A percentile compares a stretch with the other conserved stretches of the same genome.
Evolutionary conservation across 2,329 filamentous ascomycete species (phyloP).

Genomic region (Colletotrichum camelliae): DNA sequence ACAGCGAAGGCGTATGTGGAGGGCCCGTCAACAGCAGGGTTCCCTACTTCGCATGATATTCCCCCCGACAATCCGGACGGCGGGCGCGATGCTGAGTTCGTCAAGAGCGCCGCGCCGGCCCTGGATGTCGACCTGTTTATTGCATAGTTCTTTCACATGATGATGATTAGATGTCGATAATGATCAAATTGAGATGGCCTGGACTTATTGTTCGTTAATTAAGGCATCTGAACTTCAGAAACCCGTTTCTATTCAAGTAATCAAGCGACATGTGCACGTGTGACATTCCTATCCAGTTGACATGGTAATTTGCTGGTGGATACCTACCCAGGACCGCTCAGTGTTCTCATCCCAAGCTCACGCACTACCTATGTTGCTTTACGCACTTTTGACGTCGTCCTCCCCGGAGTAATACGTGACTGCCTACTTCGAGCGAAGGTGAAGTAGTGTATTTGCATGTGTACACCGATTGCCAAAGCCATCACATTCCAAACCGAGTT

Average conservation of each 20-base stretch:
- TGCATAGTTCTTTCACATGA: neutral
- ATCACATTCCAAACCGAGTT: accelerated
- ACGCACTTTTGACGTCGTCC: neutral
- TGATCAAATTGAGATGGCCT: neutral
- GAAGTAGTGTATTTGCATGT: accelerated
- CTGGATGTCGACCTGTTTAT: neutral
- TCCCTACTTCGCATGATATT: neutral
- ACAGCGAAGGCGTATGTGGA: neutral
- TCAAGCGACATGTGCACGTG: neutral
- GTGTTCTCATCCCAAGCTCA: neutral
- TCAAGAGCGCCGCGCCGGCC: neutral
- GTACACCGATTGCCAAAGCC: accelerated
- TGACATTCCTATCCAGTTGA: neutral
- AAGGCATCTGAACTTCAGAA: neutral
- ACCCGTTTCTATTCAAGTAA: neutral
- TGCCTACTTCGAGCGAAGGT: accelerated
- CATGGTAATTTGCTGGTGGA: neutral
- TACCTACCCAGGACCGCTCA: neutral
- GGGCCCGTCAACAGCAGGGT: neutral
- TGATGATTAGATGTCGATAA: slow-evolving; percentile 1
- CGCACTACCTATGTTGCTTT: neutral
- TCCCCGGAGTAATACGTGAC: neutral
- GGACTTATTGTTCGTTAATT: neutral
- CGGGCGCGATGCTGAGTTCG: neutral
- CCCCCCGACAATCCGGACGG: neutral